Percentiles rank a stretch among this genome's conserved stretches.
Conservation (phyloP, 2,329 filamentous ascomycete genomes). For the Colletotrichum tamarilloi region DNA sequence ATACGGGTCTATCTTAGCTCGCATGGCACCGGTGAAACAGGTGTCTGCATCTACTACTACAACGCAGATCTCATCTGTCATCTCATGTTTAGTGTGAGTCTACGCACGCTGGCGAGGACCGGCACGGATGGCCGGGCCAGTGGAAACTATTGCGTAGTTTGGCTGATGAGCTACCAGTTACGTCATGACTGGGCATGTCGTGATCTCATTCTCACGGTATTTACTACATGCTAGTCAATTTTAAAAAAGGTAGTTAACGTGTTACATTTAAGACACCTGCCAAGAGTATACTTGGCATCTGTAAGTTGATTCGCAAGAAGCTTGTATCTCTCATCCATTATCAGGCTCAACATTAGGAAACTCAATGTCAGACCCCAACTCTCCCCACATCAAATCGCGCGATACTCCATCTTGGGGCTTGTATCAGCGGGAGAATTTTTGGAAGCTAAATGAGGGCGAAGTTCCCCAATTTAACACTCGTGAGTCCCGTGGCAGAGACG, state of each 20-base stretch:
- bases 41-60: no score
- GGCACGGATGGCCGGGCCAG: not conserved
- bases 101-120: not conserved
- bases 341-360: not conserved
- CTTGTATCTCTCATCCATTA: no score
- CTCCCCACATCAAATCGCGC: slow-evolving; percentile 39
- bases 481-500: slow-evolving; percentile 6
- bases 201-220: not conserved
- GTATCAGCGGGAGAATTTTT: slow-evolving; percentile 42
- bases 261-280: not conserved
- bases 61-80: not conserved
- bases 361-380: slow-evolving; percentile 36
- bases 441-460: slow-evolving; percentile 40
- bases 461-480: slow-evolving; percentile 41
- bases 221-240: not conserved
- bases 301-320: not conserved
- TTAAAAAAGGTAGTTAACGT: not conserved
- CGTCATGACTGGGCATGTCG: slow-evolving; percentile 11
- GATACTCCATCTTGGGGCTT: slow-evolving; percentile 41
- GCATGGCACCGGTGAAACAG: not conserved
- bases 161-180: slow-evolving; percentile 18
- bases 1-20: not conserved
- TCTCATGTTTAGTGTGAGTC: not conserved
- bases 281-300: not conserved
- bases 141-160: slow-evolving; percentile 23